These are phyloP conservation scores for Castanopsis chinensis DNA, from an alignment of 306 rosid genomes.

Conservation along the genomic window DNA sequence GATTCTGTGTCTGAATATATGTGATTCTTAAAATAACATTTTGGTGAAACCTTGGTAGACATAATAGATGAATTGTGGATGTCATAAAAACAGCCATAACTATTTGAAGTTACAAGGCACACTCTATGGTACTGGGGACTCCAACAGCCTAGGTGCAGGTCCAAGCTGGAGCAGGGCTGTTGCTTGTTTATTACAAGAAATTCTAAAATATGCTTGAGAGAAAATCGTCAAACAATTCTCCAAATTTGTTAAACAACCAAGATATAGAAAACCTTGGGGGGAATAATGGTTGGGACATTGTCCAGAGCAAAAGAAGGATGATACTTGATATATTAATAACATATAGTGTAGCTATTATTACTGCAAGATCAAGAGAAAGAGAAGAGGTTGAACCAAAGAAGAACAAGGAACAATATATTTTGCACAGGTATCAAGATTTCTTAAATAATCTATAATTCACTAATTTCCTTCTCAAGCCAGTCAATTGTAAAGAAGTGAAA, in stretches of 20 bases:
- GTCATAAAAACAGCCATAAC: not conserved
- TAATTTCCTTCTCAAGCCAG: too few species aligned
- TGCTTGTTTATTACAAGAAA: not conserved
- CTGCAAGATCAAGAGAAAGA: not conserved
- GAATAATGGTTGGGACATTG: not conserved
- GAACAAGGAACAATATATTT: not conserved
- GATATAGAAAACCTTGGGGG: not conserved
- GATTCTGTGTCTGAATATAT: not conserved
- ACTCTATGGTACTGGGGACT: not conserved
- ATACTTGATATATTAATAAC: not conserved
- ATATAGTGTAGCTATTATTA: not conserved
- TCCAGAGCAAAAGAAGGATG: not conserved
- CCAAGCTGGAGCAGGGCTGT: not conserved
- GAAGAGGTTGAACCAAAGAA: not conserved
- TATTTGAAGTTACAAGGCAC: not conserved
- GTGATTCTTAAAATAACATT: not conserved
- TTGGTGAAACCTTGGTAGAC: not conserved
- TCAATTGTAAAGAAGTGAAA: too few species aligned
- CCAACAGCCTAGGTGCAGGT: not conserved
- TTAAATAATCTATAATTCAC: not conserved
- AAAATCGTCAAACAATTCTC: not conserved
- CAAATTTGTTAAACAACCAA: not conserved
- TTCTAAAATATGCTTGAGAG: not conserved
- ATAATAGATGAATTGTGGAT: not conserved
- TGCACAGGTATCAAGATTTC: not conserved